phyloP scores from a whole-genome alignment of 2,329 filamentous ascomycete genomes.

The Aspergillus pseudoglaucus region DNA sequence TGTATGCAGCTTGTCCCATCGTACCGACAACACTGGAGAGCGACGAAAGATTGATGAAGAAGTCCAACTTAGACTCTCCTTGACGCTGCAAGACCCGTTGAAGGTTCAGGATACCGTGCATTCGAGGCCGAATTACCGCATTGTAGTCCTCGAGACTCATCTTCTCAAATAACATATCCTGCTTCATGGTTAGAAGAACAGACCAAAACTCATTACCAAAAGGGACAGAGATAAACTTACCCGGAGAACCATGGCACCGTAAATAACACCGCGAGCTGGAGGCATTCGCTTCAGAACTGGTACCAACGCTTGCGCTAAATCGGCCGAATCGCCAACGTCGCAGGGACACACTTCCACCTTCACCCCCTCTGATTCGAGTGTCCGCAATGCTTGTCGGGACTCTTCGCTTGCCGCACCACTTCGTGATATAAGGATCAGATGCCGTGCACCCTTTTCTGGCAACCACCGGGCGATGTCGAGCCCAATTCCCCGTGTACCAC shows the following conservation, averaged over 20 bases:
- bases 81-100: constrained; percentile 15
- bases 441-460: constrained; percentile 44
- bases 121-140: constrained; percentile 11
- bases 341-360: constrained; percentile 23
- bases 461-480: constrained; percentile 48
- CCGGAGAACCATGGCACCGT: constrained; percentile 42
- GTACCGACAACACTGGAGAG: constrained; percentile 22
- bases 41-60: constrained; percentile 24
- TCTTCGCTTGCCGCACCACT: constrained; percentile 22
- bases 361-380: constrained; percentile 11
- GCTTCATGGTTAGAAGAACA: constrained; percentile 1
- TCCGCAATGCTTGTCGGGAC: constrained; percentile 12
- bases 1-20: constrained; percentile 21
- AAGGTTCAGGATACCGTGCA: constrained; percentile 22
- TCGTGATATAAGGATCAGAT: constrained; percentile 51
- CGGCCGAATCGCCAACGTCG: constrained; percentile 21
- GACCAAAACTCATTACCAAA: neutral
- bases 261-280: constrained; percentile 40
- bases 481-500: constrained; percentile 54
- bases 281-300: constrained; percentile 13
- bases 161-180: constrained; percentile 27
- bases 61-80: constrained; percentile 12
- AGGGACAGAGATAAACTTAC: constrained; percentile 10
- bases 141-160: constrained; percentile 22
- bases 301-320: neutral